Base-by-base conservation (phyloP, 192 early-diverging fungal genomes). In the Linnemannia schmuckeri region DNA sequence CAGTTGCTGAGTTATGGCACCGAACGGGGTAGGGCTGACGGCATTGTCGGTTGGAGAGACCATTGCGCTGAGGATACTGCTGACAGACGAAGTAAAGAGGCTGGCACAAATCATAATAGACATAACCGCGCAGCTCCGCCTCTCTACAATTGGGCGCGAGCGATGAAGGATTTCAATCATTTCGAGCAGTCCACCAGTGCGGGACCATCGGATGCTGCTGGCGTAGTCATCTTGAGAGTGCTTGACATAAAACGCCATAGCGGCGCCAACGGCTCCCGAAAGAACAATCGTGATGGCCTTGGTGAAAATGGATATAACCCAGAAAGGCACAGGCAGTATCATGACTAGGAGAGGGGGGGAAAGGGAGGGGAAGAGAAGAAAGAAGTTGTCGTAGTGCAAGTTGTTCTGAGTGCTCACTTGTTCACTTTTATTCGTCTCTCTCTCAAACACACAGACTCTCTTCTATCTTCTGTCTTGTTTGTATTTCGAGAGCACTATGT, bases 191-290 rank as follows among this genome's bases (percentile, higher is more conserved):
- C 75, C 75, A 54, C n/a, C n/a, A n/a, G n/a, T n/a, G n/a, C n/a
- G n/a, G n/a, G n/a, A n/a, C n/a, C n/a, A n/a, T n/a, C n/a, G 75
- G 38, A 76, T 76, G 38, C 75, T 76, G 24, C 40, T 76, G 57
- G 75, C 52, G 38, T 76, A 76, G 2, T 24, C 35, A 22, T 66
- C 75, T 41, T 22, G 27, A 42, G 55, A 76, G 52, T 42, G 20
- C 41, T 12, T 63, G 57, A n/a, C 55, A 55, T 76, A 76, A 41
- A 63, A 76, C 3, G 17, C 57, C 10, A 63, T 9, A 33, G 18
- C 42, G 75, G 75, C 75, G 17, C 75, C 75, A 27, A 76, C 63
- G 38, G 44, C 12, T 8, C 37, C 41, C 6, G 75, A 76, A 18
- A 76, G n/a, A 24, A 44, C 27, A 22, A 76, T 7, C 24, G 61